Conservation (phyloP, 257 asterid genomes). For the Anisodus acutangulus region DNA sequence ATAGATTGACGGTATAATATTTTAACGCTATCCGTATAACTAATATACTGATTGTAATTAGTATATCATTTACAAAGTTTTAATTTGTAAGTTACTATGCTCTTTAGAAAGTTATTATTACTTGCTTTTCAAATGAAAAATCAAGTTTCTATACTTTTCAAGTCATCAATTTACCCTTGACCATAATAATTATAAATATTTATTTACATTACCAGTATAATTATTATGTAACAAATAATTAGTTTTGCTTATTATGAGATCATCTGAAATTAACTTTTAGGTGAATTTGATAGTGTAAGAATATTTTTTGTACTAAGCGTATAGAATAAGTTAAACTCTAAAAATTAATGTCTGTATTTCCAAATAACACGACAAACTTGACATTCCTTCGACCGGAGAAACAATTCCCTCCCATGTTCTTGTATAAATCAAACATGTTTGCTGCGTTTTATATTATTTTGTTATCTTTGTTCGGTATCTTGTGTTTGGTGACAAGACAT, state of each 20-base stretch:
- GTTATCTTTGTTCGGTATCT: slow-evolving; percentile 24
- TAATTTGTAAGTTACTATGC: not conserved
- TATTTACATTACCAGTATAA: not conserved
- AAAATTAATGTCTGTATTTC: slow-evolving; percentile 4
- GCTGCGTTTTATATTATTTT: slow-evolving; percentile 21
- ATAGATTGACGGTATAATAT: not conserved
- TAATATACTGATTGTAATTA: not conserved
- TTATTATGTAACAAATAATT: not conserved
- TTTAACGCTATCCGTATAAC: not conserved
- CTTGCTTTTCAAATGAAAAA: too few relatives aligned
- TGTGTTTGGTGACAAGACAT: slow-evolving; percentile 25
- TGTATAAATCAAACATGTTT: slow-evolving; percentile 15
- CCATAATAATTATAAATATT: not conserved
- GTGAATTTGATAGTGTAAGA: not conserved
- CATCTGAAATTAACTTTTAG: not conserved
- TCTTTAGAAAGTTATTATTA: not conserved
- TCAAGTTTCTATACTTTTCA: not conserved
- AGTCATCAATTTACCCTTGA: not conserved
- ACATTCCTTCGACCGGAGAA: slow-evolving; percentile 25
- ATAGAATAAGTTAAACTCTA: not conserved
- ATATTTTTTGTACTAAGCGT: not conserved
- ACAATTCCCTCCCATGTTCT: slow-evolving; percentile 28
- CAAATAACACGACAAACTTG: slow-evolving; percentile 19
- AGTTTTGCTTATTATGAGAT: not conserved
- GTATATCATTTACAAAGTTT: not conserved